Evolutionary conservation across 1,284 basidiomycete species (phyloP), one percentile per base, ranked within the genome.

Genomic region (Blastosporella zonata): DNA sequence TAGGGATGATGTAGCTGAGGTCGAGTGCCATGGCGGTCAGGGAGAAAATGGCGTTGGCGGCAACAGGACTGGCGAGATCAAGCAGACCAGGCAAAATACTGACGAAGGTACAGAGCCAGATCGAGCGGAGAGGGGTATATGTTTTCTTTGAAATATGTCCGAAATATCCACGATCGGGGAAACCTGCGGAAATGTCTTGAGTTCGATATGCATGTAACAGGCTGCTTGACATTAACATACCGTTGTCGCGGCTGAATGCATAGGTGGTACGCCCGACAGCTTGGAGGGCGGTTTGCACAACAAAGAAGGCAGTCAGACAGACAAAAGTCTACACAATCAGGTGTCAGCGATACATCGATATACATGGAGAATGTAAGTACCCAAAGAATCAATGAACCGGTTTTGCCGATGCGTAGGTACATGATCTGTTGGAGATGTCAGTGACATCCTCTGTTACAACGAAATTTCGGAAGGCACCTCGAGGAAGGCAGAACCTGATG

Each of bases 181-280:
- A 76, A 36, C 83, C 87, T 73, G 50, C 10, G 28, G 34, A 21
- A 28, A 28, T 22, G 4, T 36, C 23, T 47, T 15, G 33, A 10
- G 15, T 33, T 28, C 27, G 38, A 40, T 10, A 36, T 36, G 41
- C 3, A 22, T 21, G 28, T n/a, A 27, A 23, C 45, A 35, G n/a
- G 34, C 2, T 35, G 15, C 6, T 15, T 10, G 12, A 35, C n/a
- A 35, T 20, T n/a, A 23, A 56, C 69, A 47, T 54, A 78, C 82
- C 85, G 47, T 80, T 79, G 62, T 94, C 92, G 49, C 92, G 87
- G 61, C 87, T 90, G 71, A 97, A 92, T 3, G 94, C 94, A 61
- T 92, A 96, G 36, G 95, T 74, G 0, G 91, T 89, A 41, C 93
- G 81, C 3, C 92, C 92, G 49, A 84, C 85, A 8, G 93, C 93